These are phyloP conservation scores for Podospora pseudocomata DNA, from an alignment of 495 filamentous ascomycete species.

Conservation along the genomic window DNA sequence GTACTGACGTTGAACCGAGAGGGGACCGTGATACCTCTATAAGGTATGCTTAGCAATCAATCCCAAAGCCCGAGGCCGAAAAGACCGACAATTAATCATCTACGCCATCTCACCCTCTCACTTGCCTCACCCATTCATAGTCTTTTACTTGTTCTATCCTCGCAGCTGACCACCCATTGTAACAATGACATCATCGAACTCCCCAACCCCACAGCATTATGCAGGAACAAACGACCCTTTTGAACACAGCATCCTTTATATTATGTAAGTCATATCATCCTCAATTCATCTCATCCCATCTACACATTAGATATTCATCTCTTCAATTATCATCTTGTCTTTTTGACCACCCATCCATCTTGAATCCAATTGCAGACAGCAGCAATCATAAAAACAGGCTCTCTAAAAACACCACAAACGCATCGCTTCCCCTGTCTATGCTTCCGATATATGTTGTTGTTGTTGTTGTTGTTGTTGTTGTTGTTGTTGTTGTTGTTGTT, in stretches of 20 bases:
- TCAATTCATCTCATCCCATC: not conserved
- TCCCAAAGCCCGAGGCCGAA: not conserved
- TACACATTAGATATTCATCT: not conserved
- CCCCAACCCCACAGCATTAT: not conserved
- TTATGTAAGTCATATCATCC: not conserved
- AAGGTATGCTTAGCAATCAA: not conserved
- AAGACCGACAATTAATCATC: not conserved
- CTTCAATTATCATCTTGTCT: not conserved
- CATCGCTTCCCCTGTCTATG: not conserved
- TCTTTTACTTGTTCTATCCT: not conserved
- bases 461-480: too few species aligned
- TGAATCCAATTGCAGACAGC: not conserved
- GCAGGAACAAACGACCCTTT: not conserved
- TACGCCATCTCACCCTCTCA: not conserved
- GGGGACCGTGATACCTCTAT: not conserved
- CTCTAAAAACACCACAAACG: not conserved
- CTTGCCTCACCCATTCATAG: not conserved
- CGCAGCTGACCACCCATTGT: not conserved
- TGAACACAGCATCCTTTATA: not conserved
- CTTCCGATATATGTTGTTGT: not conserved
- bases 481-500: not conserved
- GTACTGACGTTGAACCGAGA: not conserved
- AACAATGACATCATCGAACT: conserved; percentile 4
- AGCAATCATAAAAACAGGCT: not conserved
- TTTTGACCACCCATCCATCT: not conserved